Evolutionary conservation across 257 asterid species (phyloP), one percentile per base, ranked within the genome.

Genomic region (Solanum clarkiae): DNA sequence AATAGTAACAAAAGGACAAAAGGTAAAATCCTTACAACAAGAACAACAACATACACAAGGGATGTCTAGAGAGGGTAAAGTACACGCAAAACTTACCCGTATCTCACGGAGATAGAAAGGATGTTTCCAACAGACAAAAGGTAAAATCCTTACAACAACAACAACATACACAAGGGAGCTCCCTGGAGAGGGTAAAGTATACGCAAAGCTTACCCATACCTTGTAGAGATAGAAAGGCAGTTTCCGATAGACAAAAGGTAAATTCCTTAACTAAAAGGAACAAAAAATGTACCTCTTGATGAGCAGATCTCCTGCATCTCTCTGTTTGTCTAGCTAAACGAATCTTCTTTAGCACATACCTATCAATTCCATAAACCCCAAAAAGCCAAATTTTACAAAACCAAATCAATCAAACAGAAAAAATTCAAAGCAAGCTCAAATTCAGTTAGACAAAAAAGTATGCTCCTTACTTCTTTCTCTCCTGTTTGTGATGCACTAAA

Each of bases 221-320:
- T 63, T 18, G 5, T 12, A 63, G 18, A 24, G 71, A 12, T 13
- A 63, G 17, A 62, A 40, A 59, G 14, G 4, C 8, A 8, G 4
- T 18, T 56, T 56, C 22, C 22, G 9, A 7, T 17, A 56, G 62
- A 56, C 62, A 8, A 1, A 26, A 32, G 36, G 36, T 32, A 2
- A 32, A 32, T 32, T 32, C 36, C 36, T 32, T 32, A 32, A 32
- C 9, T 22, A 47, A 47, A 47, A 75, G 53, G 29, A 68, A 68
- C 22, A 69, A 68, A 83, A 62, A 54, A 42, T 65, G 59, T 77
- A 97, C 99, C 97, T 97, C 99, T 88, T 97, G 99, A 90, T 97
- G 95, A 89, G 99, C 99, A 88, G 99, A 97, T 97, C 96, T 93
- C 88, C 99, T 90, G 92, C 99, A 97, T 82, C 99, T 94, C 89